Percentiles rank a stretch among this genome's conserved stretches.
phyloP scores from a whole-genome alignment of 1,284 basidiomycete genomes.

The Ganoderma meredithae region DNA sequence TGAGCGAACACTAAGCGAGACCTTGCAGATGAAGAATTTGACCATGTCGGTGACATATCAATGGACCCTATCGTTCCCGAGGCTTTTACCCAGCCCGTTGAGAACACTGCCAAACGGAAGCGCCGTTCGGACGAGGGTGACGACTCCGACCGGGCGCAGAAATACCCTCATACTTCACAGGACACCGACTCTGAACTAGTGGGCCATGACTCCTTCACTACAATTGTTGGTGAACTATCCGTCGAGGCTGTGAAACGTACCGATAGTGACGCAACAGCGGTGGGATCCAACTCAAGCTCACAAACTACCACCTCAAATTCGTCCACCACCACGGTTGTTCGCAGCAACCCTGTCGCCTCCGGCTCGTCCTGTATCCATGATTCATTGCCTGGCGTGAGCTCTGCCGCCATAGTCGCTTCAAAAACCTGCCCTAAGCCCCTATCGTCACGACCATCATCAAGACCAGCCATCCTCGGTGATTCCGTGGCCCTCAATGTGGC shows the following conservation, averaged over 20 bases:
- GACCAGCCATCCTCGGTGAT: background rate
- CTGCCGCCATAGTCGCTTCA: background rate
- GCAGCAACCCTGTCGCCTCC: background rate
- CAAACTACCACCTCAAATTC: background rate
- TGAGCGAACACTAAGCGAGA: background rate
- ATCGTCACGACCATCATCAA: background rate
- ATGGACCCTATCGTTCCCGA: background rate
- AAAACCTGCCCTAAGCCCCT: background rate
- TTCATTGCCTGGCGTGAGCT: background rate
- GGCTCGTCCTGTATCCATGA: background rate
- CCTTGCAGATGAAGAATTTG: conserved; percentile 1
- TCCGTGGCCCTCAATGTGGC: background rate
- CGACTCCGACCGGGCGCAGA: background rate
- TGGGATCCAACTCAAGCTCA: background rate
- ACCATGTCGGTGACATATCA: conserved; percentile 2
- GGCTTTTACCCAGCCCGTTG: background rate
- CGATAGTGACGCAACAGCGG: conserved; percentile 13
- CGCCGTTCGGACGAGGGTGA: conserved; percentile 4
- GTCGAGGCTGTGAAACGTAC: conserved; percentile 6
- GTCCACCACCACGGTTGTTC: background rate
- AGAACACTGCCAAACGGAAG: conserved; percentile 14
- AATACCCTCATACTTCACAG: conserved; percentile 1
- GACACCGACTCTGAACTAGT: background rate
- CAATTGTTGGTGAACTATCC: background rate
- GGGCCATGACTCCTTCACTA: background rate